A percentile compares a stretch with the other conserved stretches of the same genome.
phyloP scores from a whole-genome alignment of 208 protist genomes.

The Wallacemonas collosoma region DNA sequence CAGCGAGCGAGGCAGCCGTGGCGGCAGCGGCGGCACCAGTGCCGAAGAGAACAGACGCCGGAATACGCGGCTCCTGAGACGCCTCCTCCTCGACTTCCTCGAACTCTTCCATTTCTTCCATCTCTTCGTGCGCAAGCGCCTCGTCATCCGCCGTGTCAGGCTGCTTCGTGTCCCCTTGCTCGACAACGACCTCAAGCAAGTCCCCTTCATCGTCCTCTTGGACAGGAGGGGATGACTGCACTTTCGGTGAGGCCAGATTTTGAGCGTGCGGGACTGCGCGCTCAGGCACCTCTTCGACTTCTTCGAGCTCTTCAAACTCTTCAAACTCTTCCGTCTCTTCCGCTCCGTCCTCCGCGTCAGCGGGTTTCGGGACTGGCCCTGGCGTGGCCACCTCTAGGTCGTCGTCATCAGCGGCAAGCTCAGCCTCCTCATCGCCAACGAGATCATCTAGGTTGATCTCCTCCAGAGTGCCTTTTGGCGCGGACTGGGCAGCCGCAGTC shows the following conservation, averaged over 20 bases:
- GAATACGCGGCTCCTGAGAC: conserved; percentile 5
- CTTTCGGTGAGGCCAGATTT: too few species aligned
- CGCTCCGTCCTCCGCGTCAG: background rate
- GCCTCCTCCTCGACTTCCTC: conserved; percentile 24
- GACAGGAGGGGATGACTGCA: conserved; percentile 13
- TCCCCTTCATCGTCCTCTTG: background rate
- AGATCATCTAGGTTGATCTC: conserved; percentile 23
- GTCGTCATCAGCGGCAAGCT: conserved; percentile 8
- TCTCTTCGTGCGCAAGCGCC: background rate
- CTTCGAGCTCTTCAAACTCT: conserved; percentile 6
- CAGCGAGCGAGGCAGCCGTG: background rate
- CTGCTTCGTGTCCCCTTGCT: background rate
- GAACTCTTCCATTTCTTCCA: conserved; percentile 17
- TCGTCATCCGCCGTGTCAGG: background rate
- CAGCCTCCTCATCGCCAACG: conserved; percentile 6
- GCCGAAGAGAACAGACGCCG: background rate
- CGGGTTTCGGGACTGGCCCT: background rate
- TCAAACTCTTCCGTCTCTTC: conserved; percentile 7
- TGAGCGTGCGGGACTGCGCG: background rate
- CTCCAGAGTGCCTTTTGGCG: background rate
- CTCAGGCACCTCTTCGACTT: conserved; percentile 11
- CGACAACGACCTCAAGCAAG: conserved; percentile 6
- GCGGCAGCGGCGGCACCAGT: conserved; percentile 4
- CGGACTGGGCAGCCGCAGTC: background rate
- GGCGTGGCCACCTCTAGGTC: conserved; percentile 7